Base-by-base conservation (phyloP, 768 basidiomycete genomes). In the Xanthoconium purpureum region DNA sequence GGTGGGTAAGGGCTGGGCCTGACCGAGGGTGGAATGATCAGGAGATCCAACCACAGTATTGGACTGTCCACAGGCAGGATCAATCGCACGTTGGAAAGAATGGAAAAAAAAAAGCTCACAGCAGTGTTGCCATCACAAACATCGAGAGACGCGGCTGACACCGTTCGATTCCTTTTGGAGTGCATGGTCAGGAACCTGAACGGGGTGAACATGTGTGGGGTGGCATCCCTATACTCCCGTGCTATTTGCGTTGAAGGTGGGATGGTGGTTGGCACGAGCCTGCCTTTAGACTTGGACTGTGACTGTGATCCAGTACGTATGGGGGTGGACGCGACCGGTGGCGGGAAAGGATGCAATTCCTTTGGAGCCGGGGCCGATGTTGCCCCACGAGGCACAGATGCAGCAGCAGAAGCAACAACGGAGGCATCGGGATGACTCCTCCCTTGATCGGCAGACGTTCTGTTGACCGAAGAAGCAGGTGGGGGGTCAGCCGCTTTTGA, bases 11-110 rank as follows among this genome's bases (percentile, higher is more conserved):
- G 80, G 78, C 32, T 75, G 75, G 36, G 80, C 83, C 38, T 80
- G 80, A 64, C 88, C 84, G 58, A 83, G 74, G 63, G 83, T 78
- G 3, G 90, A 91, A 17, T 82, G 81, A 13, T 84, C 87, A 6
- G 90, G 90, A 4, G 87, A 88, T 15, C 87, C 88, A 29, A 91
- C 69, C 43, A 88, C 81, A 29, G 90, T 89, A 63, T 84, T 91
- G 15, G 84, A 71, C 85, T 87, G 37, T 46, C 42, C 5, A 62
- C 12, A 50, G 48, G 38, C 47, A 52, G 46, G 14, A 52, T 62
- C 28, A 58, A 33, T 46, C 36, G 20, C 18, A 40, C 20, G 3
- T 55, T 7, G 24, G 24, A 32, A 35, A 30, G 12, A 24, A 24
- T 4, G 42, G 4, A 17, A 13, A 24, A 50, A 4, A n/a, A 28